Evolutionary conservation across 345 rosid genomes (phyloP).

Genomic region (Capsella bursapastoris): DNA sequence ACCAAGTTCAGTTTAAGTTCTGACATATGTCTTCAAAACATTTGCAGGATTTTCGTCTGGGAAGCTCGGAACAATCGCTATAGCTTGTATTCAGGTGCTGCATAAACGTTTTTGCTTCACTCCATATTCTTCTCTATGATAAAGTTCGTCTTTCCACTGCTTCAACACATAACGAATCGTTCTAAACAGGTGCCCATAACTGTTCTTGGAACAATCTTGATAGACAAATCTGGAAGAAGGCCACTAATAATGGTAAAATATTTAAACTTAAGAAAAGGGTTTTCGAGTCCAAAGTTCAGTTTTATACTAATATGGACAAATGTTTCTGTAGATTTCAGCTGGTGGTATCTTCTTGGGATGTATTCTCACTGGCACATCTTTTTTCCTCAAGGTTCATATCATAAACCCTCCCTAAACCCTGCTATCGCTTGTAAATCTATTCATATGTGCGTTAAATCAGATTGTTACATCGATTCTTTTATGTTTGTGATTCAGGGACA

Average conservation of each 20-base stretch:
- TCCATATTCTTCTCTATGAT: background rate
- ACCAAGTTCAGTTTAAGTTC: background rate
- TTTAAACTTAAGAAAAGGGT: background rate
- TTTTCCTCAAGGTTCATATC: conserved; percentile 65
- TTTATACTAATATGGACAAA: background rate
- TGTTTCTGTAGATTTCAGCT: conserved; percentile 62
- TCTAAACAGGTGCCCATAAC: conserved; percentile 73
- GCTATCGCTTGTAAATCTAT: too few species aligned
- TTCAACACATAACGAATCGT: background rate
- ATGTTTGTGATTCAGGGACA: conserved; percentile 53
- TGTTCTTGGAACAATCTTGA: conserved; percentile 69
- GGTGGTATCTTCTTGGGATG: conserved; percentile 80
- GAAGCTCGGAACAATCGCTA: conserved; percentile 75
- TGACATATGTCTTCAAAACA: background rate
- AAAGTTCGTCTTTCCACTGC: background rate
- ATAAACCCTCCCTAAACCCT: too few species aligned
- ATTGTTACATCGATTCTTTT: background rate
- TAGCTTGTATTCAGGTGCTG: conserved; percentile 83
- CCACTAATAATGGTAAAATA: conserved; percentile 81
- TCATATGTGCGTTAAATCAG: too few species aligned
- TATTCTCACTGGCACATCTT: conserved; percentile 73
- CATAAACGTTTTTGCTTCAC: background rate
- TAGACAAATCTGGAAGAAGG: conserved; percentile 85
- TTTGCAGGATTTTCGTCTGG: conserved; percentile 75
- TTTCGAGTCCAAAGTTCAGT: background rate